A percentile compares a stretch with the other conserved stretches of the same genome.
Evolutionary conservation across 495 filamentous ascomycete species (phyloP).

Genomic region (Parathielavia hyrcaniae): DNA sequence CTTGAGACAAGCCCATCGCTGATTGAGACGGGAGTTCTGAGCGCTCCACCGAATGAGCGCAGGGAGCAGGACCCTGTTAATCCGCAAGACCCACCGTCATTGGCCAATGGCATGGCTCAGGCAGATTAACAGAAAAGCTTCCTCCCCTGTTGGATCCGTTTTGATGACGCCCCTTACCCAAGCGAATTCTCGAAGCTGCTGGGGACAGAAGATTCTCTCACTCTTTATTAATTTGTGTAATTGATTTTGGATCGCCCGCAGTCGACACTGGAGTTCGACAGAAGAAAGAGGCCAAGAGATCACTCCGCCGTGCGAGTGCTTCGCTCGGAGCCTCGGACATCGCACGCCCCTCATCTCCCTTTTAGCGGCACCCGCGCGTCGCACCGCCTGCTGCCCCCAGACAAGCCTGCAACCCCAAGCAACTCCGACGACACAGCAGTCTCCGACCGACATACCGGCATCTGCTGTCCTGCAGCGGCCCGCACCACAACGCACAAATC

Average conservation of each 20-base stretch:
- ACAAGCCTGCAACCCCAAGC: not conserved
- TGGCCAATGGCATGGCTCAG: constrained; percentile 5
- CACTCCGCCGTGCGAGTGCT: not conserved
- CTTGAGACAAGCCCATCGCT: not conserved
- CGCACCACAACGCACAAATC: constrained; percentile 1
- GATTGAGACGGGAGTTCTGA: constrained; percentile 1
- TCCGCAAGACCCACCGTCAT: not conserved
- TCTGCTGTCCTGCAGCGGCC: not conserved
- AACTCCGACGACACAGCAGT: not conserved
- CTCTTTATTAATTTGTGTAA: not conserved
- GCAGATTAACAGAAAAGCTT: constrained; percentile 14
- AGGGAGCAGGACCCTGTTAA: constrained; percentile 8
- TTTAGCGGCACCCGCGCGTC: not conserved
- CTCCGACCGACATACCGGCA: too few species aligned
- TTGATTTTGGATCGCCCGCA: constrained; percentile 2
- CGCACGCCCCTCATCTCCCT: not conserved
- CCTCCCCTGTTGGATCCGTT: constrained; percentile 1
- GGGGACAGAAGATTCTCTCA: not conserved
- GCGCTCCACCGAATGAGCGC: not conserved
- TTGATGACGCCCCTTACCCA: constrained; percentile 3
- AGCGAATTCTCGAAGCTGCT: constrained; percentile 15
- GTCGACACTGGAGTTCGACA: not conserved
- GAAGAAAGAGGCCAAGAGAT: not conserved
- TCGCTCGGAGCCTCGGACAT: not conserved
- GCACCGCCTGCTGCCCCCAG: not conserved